Evolutionary conservation across 148 eudicot species (phyloP).

Genomic region (Chenopodium quinoa): DNA sequence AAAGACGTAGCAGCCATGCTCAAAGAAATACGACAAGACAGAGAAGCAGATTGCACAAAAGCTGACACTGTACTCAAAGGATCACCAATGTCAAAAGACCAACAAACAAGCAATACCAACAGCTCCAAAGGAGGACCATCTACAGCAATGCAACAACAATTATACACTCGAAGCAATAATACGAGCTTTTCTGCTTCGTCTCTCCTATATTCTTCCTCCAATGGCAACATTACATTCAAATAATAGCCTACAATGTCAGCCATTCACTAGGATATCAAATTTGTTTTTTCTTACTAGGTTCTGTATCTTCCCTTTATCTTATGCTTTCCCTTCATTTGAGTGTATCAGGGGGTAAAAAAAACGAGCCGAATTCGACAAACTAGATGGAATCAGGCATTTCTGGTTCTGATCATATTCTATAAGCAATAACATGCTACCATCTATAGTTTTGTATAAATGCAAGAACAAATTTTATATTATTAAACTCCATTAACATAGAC

Average conservation of each 20-base stretch:
- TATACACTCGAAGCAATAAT: constrained; percentile 49
- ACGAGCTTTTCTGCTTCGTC: constrained; percentile 72
- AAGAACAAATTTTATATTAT: too few species aligned
- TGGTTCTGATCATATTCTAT: constrained; percentile 17
- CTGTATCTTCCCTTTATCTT: not conserved
- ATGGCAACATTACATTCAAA: constrained; percentile 34
- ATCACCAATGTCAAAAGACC: constrained; percentile 26
- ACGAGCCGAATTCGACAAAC: constrained; percentile 1
- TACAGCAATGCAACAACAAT: constrained; percentile 33
- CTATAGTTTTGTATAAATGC: constrained; percentile 17
- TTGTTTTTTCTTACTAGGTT: constrained; percentile 20
- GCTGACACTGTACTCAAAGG: constrained; percentile 36
- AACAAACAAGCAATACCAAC: constrained; percentile 19
- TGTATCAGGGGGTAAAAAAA: constrained; percentile 7
- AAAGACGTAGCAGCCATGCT: constrained; percentile 85
- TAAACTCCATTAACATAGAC: not conserved
- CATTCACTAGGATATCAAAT: constrained; percentile 17
- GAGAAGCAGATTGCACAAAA: constrained; percentile 43
- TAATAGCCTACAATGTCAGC: constrained; percentile 10
- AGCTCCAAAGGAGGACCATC: constrained; percentile 43
- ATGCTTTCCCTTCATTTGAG: not conserved
- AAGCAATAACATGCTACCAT: constrained; percentile 14
- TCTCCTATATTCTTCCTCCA: constrained; percentile 53
- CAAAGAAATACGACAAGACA: constrained; percentile 53
- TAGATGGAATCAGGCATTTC: constrained; percentile 20